Evolutionary conservation across 768 basidiomycete genomes (phyloP), one percentile per base, ranked within the genome.

Genomic region (Collybiopsis confluens): DNA sequence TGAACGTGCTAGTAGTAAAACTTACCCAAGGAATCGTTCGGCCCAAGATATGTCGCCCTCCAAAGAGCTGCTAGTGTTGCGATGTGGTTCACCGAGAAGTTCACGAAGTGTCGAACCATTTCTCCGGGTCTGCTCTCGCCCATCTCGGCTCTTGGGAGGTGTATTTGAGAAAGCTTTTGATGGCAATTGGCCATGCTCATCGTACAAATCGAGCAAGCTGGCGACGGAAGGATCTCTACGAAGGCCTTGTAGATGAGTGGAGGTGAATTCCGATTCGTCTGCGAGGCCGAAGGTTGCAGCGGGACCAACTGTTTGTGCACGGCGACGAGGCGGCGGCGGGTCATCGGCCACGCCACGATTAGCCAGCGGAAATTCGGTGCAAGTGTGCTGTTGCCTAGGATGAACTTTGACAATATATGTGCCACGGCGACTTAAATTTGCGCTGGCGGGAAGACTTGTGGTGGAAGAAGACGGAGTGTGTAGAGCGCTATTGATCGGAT

Each of bases 1-100:
- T 36, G 13, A 35, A 38, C 15, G 23, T 33, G 13, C 21, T n/a
- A 40, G 38, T 40, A 5, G 0, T n/a, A n/a, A n/a, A n/a, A 62
- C 82, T 54, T 59, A 90, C 89, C 76, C 79, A 50, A 90, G 72
- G 66, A 80, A 84, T 40, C 79, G 77, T 69, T 92, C 89, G 11
- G 89, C 89, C 89, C 89, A 92, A 2, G 88, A 90, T 51, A 92
- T 89, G 59, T 91, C 88, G 6, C 88, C 83, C 64, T 89, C 86
- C 6, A 63, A 57, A 1, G 62, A 68, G 57, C 73, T 73, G n/a
- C 66, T 62, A 52, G 73, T 69, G 28, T 38, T 51, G 20, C 56
- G 41, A 21, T 15, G 54, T 68, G 83, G 74, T 49, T 76, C 76
- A 2, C 88, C 87, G 27, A 92, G 73, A 2, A 92, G 69, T 62